Percentiles rank a stretch among this genome's conserved stretches.
Conservation (phyloP, 176 grass and related monocot genomes). For the Raddia distichophylla region DNA sequence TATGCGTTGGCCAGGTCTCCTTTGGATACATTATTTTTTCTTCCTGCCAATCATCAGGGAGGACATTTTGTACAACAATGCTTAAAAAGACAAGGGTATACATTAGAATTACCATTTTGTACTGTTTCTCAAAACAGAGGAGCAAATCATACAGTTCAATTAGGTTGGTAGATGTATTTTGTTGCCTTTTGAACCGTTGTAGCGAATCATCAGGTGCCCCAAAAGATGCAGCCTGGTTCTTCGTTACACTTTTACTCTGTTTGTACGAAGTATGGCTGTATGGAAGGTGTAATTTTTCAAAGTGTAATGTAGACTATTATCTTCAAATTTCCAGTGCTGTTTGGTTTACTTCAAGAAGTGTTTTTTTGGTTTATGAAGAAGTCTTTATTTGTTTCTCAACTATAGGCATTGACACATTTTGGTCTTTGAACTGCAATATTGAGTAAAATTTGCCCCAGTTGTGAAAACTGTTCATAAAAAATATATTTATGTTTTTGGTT, state of each 20-base stretch:
- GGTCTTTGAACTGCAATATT: too few species aligned
- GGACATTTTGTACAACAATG: slow-evolving; percentile 51
- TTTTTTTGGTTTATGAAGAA: too few species aligned
- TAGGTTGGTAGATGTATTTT: slow-evolving; percentile 33
- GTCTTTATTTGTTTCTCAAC: too few species aligned
- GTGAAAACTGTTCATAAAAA: too few species aligned
- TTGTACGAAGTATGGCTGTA: slow-evolving; percentile 5
- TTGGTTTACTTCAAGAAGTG: too few species aligned
- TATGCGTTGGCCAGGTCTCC: slow-evolving; percentile 37
- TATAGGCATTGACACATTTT: too few species aligned
- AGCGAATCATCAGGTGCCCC: slow-evolving; percentile 37
- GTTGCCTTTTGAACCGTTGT: slow-evolving; percentile 41
- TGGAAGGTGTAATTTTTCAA: slow-evolving; percentile 7
- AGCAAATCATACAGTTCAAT: slow-evolving; percentile 27
- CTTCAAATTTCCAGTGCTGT: background rate
- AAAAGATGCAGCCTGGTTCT: slow-evolving; percentile 42
- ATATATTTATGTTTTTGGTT: too few species aligned
- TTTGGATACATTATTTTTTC: slow-evolving; percentile 41
- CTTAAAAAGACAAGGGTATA: slow-evolving; percentile 32
- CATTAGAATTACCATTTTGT: slow-evolving; percentile 34
- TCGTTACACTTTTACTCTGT: background rate
- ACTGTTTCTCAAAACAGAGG: slow-evolving; percentile 31
- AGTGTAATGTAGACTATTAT: background rate
- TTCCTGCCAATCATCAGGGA: slow-evolving; percentile 4
- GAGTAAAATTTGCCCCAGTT: too few species aligned